phyloP scores from a whole-genome alignment of 192 early-diverging fungal species.

The Linnemannia zychae region DNA sequence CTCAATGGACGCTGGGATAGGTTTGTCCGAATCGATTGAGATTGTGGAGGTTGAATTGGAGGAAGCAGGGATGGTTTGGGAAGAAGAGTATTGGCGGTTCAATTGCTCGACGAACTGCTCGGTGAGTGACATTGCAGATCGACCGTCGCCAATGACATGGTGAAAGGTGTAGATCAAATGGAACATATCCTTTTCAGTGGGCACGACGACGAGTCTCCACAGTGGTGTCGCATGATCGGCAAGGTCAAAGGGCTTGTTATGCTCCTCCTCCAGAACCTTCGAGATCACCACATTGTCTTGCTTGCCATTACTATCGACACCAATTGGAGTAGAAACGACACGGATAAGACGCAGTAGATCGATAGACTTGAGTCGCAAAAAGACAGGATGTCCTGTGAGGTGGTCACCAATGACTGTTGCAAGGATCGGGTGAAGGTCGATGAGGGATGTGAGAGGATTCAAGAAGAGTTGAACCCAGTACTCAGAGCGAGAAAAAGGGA shows the following conservation, averaged over 20 bases:
- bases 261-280: constrained; percentile 32
- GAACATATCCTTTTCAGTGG: background rate
- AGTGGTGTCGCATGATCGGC: constrained; percentile 18
- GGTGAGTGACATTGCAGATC: constrained; percentile 40
- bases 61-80: background rate
- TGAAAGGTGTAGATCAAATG: constrained; percentile 41
- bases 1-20: constrained; percentile 38
- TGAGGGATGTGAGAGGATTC: constrained; percentile 10
- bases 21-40: background rate
- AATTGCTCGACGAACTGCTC: constrained; percentile 28
- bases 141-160: constrained; percentile 50
- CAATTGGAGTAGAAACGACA: background rate
- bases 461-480: constrained; percentile 32
- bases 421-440: constrained; percentile 24
- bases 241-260: constrained; percentile 44
- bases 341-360: constrained; percentile 14
- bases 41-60: constrained; percentile 1
- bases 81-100: constrained; percentile 12
- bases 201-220: constrained; percentile 35
- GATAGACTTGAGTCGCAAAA: constrained; percentile 19
- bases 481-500: background rate
- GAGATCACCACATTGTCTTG: background rate
- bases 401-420: constrained; percentile 26
- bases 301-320: background rate
- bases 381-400: constrained; percentile 36